These are phyloP conservation scores for Podila clonocystis DNA, from an alignment of 192 early-diverging fungal genomes.

Conservation along the genomic window DNA sequence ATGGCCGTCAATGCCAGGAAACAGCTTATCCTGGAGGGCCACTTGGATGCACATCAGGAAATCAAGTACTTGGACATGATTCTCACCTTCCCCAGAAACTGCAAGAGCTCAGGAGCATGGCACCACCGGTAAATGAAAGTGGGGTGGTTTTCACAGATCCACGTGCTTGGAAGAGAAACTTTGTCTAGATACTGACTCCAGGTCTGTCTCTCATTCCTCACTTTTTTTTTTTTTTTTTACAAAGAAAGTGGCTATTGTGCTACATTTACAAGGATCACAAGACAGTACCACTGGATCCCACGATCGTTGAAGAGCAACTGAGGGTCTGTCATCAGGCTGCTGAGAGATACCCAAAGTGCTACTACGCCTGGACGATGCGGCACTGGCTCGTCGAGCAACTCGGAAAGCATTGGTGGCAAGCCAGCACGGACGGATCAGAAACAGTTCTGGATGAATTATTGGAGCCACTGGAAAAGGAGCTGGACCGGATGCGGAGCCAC, in stretches of 20 bases:
- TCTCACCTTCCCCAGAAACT: constrained; percentile 60
- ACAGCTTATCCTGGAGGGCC: constrained; percentile 37
- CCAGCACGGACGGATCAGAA: constrained; percentile 9
- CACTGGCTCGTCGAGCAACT: constrained; percentile 53
- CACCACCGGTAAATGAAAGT: constrained; percentile 51
- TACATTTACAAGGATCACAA: constrained; percentile 20
- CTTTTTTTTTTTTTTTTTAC: not conserved
- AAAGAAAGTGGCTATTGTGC: constrained; percentile 37
- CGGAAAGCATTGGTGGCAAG: constrained; percentile 6
- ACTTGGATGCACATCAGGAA: constrained; percentile 44
- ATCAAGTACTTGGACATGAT: constrained; percentile 55
- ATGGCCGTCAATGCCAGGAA: constrained; percentile 62
- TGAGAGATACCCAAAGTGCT: constrained; percentile 60
- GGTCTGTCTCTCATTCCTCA: not conserved
- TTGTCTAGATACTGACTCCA: constrained; percentile 2
- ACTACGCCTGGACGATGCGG: constrained; percentile 65
- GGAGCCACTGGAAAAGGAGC: constrained; percentile 31
- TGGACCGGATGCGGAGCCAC: constrained; percentile 45
- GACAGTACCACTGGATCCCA: constrained; percentile 1
- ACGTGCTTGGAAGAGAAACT: not conserved
- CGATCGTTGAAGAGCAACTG: constrained; percentile 39
- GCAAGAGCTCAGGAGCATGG: constrained; percentile 61
- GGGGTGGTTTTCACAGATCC: not conserved
- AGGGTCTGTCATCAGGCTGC: constrained; percentile 37
- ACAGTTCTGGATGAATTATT: not conserved